Conservation (phyloP, 805 yeast species). For the Saturnispora zaruensis region DNA sequence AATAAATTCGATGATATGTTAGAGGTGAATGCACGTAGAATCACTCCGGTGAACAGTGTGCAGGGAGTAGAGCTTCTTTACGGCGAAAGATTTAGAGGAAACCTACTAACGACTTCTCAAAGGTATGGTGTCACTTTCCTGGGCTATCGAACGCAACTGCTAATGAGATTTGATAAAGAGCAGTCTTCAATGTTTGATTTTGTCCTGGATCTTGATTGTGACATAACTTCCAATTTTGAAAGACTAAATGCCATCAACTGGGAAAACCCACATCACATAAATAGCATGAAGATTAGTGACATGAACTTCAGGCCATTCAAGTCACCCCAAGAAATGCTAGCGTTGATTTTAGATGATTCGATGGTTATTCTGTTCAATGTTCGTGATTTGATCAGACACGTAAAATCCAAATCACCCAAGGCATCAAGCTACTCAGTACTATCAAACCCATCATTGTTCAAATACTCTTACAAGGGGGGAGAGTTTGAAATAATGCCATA, state of each 20-base stretch:
- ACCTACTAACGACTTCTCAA: slow-evolving; percentile 16
- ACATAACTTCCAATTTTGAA: background rate
- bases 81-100: slow-evolving; percentile 16
- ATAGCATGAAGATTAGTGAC: background rate
- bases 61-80: slow-evolving; percentile 8
- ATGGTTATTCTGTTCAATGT: slow-evolving; percentile 32
- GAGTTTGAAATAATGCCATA: background rate
- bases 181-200: slow-evolving; percentile 2
- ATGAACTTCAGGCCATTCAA: background rate
- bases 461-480: background rate
- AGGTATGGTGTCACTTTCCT: slow-evolving; percentile 9
- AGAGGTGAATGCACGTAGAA: background rate
- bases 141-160: slow-evolving; percentile 5
- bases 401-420: background rate
- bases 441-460: background rate
- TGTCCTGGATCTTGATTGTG: slow-evolving; percentile 22
- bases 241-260: slow-evolving; percentile 1
- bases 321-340: slow-evolving; percentile 33
- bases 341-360: slow-evolving; percentile 50
- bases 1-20: slow-evolving; percentile 3
- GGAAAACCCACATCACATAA: slow-evolving; percentile 7
- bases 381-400: slow-evolving; percentile 20
- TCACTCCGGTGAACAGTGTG: background rate
- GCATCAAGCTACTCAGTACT: background rate
- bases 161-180: slow-evolving; percentile 14